Percentiles rank a stretch among this genome's conserved stretches.
Evolutionary conservation across 495 filamentous ascomycete genomes (phyloP).

Genomic region (Acidiella bohemica): DNA sequence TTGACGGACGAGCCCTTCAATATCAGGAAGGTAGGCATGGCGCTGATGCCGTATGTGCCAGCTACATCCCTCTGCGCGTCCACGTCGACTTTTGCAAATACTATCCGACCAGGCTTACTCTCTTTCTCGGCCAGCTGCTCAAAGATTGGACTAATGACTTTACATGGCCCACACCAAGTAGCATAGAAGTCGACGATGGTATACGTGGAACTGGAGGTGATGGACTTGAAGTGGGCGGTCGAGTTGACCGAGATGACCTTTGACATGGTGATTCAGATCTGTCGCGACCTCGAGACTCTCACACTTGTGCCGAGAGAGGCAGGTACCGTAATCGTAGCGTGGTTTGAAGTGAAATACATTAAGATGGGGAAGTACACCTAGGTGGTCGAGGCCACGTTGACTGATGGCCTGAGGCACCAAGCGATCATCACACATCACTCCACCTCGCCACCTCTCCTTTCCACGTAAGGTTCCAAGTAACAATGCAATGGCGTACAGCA

Average conservation of each 20-base stretch:
- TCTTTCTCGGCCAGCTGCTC: slow-evolving; percentile 36
- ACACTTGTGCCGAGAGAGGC: no score
- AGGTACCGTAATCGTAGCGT: no score
- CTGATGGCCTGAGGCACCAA: no score
- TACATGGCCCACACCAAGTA: slow-evolving; percentile 54
- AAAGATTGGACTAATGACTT: slow-evolving; percentile 50
- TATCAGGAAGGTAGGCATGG: slow-evolving; percentile 27
- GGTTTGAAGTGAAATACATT: no score
- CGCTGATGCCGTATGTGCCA: slow-evolving; percentile 32
- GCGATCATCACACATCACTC: no score
- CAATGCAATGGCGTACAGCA: no score
- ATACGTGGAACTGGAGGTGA: slow-evolving; percentile 14
- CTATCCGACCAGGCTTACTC: slow-evolving; percentile 31
- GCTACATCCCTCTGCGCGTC: slow-evolving; percentile 39
- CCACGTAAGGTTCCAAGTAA: no score
- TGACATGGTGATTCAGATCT: slow-evolving; percentile 7
- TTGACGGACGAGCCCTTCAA: slow-evolving; percentile 17
- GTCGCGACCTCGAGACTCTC: no score
- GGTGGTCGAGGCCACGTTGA: no score
- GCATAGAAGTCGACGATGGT: slow-evolving; percentile 21
- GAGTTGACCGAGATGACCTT: slow-evolving; percentile 16
- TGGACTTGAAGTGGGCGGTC: slow-evolving; percentile 10
- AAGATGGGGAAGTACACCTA: no score
- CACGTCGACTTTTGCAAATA: slow-evolving; percentile 48
- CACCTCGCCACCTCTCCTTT: no score